phyloP scores from a whole-genome alignment of 2,329 filamentous ascomycete genomes.

The Neonectria magnoliae region DNA sequence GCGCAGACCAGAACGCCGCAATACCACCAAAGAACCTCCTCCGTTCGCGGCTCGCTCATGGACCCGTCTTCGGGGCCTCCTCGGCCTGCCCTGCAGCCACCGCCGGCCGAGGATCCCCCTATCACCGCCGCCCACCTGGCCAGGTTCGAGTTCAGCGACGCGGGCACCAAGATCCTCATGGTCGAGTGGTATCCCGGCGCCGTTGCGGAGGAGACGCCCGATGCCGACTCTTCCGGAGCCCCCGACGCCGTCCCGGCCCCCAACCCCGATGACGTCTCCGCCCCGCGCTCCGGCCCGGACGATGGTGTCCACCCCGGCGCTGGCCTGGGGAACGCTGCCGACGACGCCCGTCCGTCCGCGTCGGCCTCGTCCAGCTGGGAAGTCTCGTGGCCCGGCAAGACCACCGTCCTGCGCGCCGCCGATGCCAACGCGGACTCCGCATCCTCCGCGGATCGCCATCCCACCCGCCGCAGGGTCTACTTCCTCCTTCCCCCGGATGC shows the following conservation, averaged over 20 bases:
- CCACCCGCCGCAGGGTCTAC: conserved; percentile 71
- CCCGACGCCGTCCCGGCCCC: conserved; percentile 30
- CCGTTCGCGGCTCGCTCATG: conserved; percentile 32
- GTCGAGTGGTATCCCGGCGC: conserved; percentile 78
- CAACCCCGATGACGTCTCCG: conserved; percentile 31
- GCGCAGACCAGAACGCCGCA: conserved; percentile 5
- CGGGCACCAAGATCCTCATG: conserved; percentile 92
- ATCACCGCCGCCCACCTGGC: conserved; percentile 56
- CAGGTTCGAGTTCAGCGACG: conserved; percentile 88
- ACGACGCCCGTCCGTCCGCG: conserved; percentile 6
- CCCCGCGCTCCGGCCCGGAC: conserved; percentile 29
- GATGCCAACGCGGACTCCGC: conserved; percentile 42
- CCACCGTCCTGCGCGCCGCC: conserved; percentile 72
- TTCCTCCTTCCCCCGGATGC: conserved; percentile 81
- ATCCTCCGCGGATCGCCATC: conserved; percentile 35
- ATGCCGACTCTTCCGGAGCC: conserved; percentile 17
- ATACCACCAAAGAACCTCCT: conserved; percentile 19
- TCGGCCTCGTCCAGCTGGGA: conserved; percentile 66
- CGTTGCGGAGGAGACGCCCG: conserved; percentile 17
- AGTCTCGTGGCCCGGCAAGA: conserved; percentile 86
- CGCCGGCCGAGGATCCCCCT: conserved; percentile 31
- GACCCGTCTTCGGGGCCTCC: conserved; percentile 47
- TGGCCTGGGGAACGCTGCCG: conserved; percentile 1
- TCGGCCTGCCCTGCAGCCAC: conserved; percentile 44
- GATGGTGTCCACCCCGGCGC: conserved; percentile 13